Conservation (phyloP, 352 stramenopile species). For the Pythium sp. region DNA sequence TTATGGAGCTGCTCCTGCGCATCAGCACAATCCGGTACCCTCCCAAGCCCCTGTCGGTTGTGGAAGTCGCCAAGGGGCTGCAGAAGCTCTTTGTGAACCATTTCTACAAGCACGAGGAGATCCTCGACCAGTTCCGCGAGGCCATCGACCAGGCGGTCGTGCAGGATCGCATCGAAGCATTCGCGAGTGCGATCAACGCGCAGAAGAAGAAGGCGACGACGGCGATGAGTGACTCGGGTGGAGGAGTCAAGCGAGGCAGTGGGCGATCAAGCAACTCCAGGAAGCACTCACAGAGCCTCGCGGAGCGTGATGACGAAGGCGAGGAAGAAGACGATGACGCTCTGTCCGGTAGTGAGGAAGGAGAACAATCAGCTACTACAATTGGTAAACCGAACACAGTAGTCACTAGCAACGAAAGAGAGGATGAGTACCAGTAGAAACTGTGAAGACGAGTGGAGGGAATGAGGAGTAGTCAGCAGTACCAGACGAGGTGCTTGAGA, state of each 20-base stretch:
- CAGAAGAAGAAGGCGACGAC: conserved; percentile 15
- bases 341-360: not conserved
- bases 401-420: not conserved
- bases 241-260: not conserved
- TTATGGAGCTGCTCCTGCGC: conserved; percentile 74
- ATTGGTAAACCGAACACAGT: not conserved
- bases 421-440: not conserved
- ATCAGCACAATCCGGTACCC: conserved; percentile 62
- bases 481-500: not conserved
- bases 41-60: conserved; percentile 28
- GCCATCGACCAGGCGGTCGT: conserved; percentile 54
- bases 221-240: not conserved
- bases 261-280: not conserved
- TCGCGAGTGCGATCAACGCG: conserved; percentile 50
- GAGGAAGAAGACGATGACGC: not conserved
- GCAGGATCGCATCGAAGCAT: conserved; percentile 60
- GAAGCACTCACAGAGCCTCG: not conserved
- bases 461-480: not conserved
- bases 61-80: conserved; percentile 48
- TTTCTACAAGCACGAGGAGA: conserved; percentile 62
- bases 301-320: not conserved
- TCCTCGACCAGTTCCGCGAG: conserved; percentile 57
- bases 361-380: no score
- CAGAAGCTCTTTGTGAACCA: conserved; percentile 63
- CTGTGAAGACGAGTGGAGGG: not conserved